Base-by-base conservation (phyloP, 352 stramenopile genomes). In the Globisporangium mamillatum region DNA sequence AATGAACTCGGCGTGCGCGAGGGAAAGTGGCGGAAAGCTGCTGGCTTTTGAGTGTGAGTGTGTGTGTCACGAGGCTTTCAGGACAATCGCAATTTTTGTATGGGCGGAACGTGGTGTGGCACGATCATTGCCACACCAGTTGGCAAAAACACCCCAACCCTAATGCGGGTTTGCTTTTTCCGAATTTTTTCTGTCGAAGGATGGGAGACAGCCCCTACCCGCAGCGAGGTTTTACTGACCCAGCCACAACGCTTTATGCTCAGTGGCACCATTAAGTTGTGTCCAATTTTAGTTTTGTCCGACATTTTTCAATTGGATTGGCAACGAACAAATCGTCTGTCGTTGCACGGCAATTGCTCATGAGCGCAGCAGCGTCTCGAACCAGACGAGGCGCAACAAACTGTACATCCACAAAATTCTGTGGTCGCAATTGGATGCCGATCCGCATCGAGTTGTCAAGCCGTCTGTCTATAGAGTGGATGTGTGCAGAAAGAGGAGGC, bases 1-100 rank as follows among this genome's bases (percentile, higher is more conserved):
- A 62, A 62, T 50, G 48, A 62, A 62, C 44, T 50, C 44, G 10
- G 10, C 34, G 24, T 27, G 53, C 32, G 25, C 22, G 29, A 56
- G 50, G 50, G 50, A 29, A 61, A 60, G 25, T 48, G 54, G 54
- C 54, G 55, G 18, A 34, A 34, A 20, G 14, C 18, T 24, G 44
- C 44, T 52, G 44, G 44, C 44, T 52, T 52, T 52, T 52, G 44
- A 52, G 41, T 50, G 16, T 46, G 36, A 44, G 36, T 44, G 18
- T 50, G 44, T 22, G 44, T 24, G 7, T 7, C 18, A 4, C 3
- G 18, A 18, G 6, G 44, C 16, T 52, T 38, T 10, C 32, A 38
- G 32, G 6, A 9, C 44, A 52, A 52, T 50, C 18, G 18, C 18
- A 24, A 52, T 24, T 22, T 52, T 52, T 24, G 44, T 52, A 52